Evolutionary conservation across 352 stramenopile species (phyloP), one percentile per base, ranked within the genome.

Genomic region (Globisporangium barbulae): DNA sequence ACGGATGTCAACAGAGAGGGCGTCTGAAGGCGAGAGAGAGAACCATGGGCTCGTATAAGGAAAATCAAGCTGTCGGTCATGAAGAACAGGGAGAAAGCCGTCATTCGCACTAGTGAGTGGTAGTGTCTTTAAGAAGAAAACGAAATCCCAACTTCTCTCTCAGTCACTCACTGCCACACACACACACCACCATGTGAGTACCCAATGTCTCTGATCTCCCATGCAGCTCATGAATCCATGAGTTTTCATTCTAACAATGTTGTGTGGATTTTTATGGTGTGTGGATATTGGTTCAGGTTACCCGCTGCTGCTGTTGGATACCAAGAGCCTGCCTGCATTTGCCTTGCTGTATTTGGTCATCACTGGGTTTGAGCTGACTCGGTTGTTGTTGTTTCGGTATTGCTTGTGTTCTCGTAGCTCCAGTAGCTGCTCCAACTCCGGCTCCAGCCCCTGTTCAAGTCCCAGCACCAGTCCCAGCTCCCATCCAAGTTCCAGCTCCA

Each of bases 381-480:
- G n/a, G 13, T 8, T 45, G 17, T 45, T 45, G 41, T n/a, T 45
- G 7, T 21, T n/a, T 21, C 15, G 33, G 10, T 12, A 39, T 39
- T 10, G 33, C 7, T 39, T 39, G 33, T 39, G 33, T 10, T 39
- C 33, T 39, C 33, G 10, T 39, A 45, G 31, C 67, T 19, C 35
- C 73, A 41, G 44, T 62, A n/a, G 28, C 64, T 28, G 37, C 53
- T n/a, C 15, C 59, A 41, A 61, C 54, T 67, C 10, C 63, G 61
- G 58, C 54, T 48, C 58, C 68, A 44, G 56, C 61, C 25, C 63
- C 31, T 31, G 31, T 44, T 0, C 49, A 71, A 57, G n/a, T 64
- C 6, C 37, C 35, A 6, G 21, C 50, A 15, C 52, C 64, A 33
- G 37, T 22, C 33, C n/a, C 54, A 25, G 54, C 19, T 44, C 49